phyloP scores from a whole-genome alignment of 2,329 filamentous ascomycete species.

The Phaeophleospora eucalypticola region DNA sequence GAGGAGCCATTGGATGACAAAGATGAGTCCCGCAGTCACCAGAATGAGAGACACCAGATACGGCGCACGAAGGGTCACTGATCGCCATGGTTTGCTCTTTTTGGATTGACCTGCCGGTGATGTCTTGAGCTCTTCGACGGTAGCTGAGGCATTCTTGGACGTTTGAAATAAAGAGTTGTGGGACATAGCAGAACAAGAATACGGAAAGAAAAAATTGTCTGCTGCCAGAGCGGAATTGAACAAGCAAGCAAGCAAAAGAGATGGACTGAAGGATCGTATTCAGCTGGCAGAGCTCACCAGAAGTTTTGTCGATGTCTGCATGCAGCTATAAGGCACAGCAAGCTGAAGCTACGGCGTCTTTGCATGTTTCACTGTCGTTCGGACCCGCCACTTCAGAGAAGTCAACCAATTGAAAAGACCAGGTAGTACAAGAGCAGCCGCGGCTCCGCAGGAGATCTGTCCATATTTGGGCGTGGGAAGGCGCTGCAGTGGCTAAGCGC shows the following conservation, averaged over 20 bases:
- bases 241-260: background rate
- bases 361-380: background rate
- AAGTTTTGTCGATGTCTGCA: background rate
- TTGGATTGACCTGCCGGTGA: background rate
- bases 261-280: background rate
- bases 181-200: background rate
- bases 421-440: too few relatives aligned
- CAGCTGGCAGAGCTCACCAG: too few relatives aligned
- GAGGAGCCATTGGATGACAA: constrained; percentile 45
- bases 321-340: background rate
- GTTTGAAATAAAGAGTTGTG: background rate
- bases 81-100: constrained; percentile 34
- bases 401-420: background rate
- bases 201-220: background rate
- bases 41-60: constrained; percentile 39
- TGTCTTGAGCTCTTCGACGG: background rate
- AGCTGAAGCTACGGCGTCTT: background rate
- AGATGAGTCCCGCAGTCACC: constrained; percentile 35
- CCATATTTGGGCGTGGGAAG: too few relatives aligned
- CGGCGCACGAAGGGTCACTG: constrained; percentile 34
- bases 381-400: too few relatives aligned
- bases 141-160: background rate
- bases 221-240: too few relatives aligned
- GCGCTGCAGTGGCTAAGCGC: too few relatives aligned
- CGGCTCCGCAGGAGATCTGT: too few relatives aligned